phyloP scores from a whole-genome alignment of 2,329 filamentous ascomycete genomes.

The Trichoderma aggressivum region DNA sequence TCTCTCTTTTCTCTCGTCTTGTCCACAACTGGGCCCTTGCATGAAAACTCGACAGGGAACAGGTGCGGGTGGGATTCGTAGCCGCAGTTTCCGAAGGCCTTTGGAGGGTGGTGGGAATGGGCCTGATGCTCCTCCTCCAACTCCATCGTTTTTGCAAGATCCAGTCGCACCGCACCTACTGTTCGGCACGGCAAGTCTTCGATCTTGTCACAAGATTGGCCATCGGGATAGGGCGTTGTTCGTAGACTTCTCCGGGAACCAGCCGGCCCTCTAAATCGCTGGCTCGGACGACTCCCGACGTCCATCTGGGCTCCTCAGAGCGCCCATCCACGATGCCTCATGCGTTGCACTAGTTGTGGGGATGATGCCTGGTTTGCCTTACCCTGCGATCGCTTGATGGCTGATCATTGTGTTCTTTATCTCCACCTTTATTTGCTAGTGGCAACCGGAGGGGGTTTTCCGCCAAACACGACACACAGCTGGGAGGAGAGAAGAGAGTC shows the following conservation, averaged over 20 bases:
- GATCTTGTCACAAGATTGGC: slow-evolving; percentile 10
- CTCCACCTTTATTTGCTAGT: slow-evolving; percentile 8
- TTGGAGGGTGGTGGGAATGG: neutral
- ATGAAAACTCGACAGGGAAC: neutral
- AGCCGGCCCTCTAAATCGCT: neutral
- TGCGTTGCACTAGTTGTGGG: slow-evolving; percentile 2
- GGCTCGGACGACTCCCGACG: slow-evolving; percentile 9
- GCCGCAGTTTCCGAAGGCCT: slow-evolving; percentile 13
- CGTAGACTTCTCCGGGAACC: neutral
- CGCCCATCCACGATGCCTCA: neutral
- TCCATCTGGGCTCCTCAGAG: neutral
- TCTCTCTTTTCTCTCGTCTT: neutral
- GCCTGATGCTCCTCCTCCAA: neutral
- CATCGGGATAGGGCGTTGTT: neutral
- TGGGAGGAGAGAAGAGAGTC: neutral
- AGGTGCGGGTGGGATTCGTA: slow-evolving; percentile 6
- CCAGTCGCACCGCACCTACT: slow-evolving; percentile 8
- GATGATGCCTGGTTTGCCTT: neutral
- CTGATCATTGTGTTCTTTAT: slow-evolving; percentile 8
- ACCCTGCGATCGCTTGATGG: slow-evolving; percentile 11
- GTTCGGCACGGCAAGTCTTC: slow-evolving; percentile 8
- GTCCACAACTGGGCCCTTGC: slow-evolving; percentile 8
- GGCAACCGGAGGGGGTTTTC: neutral
- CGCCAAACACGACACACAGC: neutral
- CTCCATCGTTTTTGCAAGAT: slow-evolving; percentile 3